Base-by-base conservation (phyloP, 768 basidiomycete genomes). In the Tricholoma bakamatsutake region DNA sequence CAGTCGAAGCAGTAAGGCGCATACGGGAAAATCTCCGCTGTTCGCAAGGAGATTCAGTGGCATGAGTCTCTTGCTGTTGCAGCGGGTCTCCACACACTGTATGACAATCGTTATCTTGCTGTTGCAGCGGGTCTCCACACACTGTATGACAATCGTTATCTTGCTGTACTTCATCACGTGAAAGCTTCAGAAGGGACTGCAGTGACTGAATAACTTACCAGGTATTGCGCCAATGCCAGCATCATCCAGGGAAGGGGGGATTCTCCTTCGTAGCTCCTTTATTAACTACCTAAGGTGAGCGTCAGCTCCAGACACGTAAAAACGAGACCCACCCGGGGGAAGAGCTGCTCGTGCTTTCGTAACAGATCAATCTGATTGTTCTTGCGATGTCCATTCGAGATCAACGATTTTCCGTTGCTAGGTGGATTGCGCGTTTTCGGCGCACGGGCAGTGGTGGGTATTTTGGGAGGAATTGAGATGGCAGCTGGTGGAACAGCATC, bases 191-290 rank as follows among this genome's bases (percentile, higher is more conserved):
- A n/a, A 12, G 21, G 4, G n/a, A 40, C 31, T 49, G 6, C 15
- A 2, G 10, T 1, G 28, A 31, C 4, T 27, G 0, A 18, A 48
- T 24, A 11, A 43, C 42, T 5, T 45, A 63, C 62, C 54, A 56
- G 52, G 54, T 50, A 64, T 62, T n/a, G 58, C 40, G n/a, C 53
- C 42, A 8, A 43, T 43, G 42, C 18, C 24, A n/a, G 52, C 53
- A 18, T 57, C 61, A 37, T 59, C 57, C 6, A 60, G 30, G 5
- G 61, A 53, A 39, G 58, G 53, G 10, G 56, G 5, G 5, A 8
- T 35, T 42, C 58, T 50, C 13, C 54, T 33, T 12, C 11, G 13
- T 7, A 47, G 37, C 21, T 61, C 46, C n/a, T 17, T 30, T 31
- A 28, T 48, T 5, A 30, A 31, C 28, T 48, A 31, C 3, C 3